phyloP scores from a whole-genome alignment of 768 basidiomycete species.

The Pleurotus platypus region DNA sequence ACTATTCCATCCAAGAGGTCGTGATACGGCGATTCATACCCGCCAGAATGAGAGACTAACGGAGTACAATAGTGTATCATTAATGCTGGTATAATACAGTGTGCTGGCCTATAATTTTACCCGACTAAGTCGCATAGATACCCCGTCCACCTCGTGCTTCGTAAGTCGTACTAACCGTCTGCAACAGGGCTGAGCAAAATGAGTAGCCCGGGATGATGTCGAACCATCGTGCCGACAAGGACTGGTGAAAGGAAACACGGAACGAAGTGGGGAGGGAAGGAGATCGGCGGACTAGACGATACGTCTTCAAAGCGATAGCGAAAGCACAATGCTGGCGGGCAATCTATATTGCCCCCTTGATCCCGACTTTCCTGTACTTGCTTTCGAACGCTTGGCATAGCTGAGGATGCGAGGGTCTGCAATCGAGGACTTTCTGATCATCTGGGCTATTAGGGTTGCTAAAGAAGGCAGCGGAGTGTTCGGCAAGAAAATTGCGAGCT shows the following conservation, averaged over 20 bases:
- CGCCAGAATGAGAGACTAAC: constrained; percentile 85
- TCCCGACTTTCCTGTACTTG: constrained; percentile 82
- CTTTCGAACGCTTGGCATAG: constrained; percentile 69
- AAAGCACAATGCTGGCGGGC: constrained; percentile 4
- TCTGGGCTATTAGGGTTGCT: constrained; percentile 61
- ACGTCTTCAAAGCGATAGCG: neutral
- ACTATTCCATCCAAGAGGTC: constrained; percentile 84
- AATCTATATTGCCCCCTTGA: constrained; percentile 86
- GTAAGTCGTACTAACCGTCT: constrained; percentile 3
- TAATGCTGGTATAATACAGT: constrained; percentile 6
- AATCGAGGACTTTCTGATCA: constrained; percentile 65
- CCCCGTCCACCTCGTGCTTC: neutral
- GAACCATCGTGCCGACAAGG: constrained; percentile 7
- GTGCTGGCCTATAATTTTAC: constrained; percentile 2
- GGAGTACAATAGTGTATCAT: constrained; percentile 7
- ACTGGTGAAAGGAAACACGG: constrained; percentile 6
- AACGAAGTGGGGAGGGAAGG: constrained; percentile 13
- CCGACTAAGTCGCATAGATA: constrained; percentile 1
- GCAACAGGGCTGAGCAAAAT: neutral
- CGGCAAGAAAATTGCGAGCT: constrained; percentile 63
- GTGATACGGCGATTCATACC: constrained; percentile 83
- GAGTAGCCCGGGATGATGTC: neutral
- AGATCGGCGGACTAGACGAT: constrained; percentile 12
- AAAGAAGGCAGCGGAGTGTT: constrained; percentile 67
- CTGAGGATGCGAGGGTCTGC: constrained; percentile 53